Evolutionary conservation across 2,329 filamentous ascomycete genomes (phyloP), one percentile per base, ranked within the genome.

Genomic region (Coleophoma eucalyptorum): DNA sequence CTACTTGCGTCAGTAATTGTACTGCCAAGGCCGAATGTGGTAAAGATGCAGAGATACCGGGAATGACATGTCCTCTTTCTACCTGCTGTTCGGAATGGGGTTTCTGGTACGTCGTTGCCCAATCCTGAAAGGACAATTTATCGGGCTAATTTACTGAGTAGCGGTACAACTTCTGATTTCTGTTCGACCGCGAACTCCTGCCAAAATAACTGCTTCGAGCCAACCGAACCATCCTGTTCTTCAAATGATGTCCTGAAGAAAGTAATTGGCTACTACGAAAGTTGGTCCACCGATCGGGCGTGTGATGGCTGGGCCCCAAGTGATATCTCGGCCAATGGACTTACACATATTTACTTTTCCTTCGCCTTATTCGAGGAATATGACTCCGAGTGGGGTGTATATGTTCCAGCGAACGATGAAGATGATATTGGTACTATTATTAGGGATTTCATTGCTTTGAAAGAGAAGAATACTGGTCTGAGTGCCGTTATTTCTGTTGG

Each of bases 311-410:
- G 44, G 18, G 31, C 33, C 10, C 45, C 50, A 2, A 20, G 41
- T 20, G 50, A 49, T 32, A 49, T 52, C 21, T 32, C 45, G 19
- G 20, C 46, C 12, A n/a, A 49, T 21, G 46, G 16, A 8, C 19
- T 52, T 19, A 52, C 49, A 37, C 37, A 47, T 10, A 4, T 51
- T 19, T 12, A 47, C 16, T 20, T 51, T 16, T 43, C 44, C 11
- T 51, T 40, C 31, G 33, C 33, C 33, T n/a, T n/a, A n/a, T n/a
- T n/a, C n/a, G n/a, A n/a, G n/a, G n/a, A 44, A 12, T 6, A 32
- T 26, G 4, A 13, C 43, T 13, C 18, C 20, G 12, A 19, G 42
- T 26, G 41, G 41, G 18, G 26, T n/a, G n/a, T n/a, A n/a, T n/a
- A n/a, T n/a, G n/a, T n/a, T n/a, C n/a, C n/a, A n/a, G n/a, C n/a